These are phyloP conservation scores for Barnettozyma populi DNA, from an alignment of 805 yeast genomes.

Conservation along the genomic window DNA sequence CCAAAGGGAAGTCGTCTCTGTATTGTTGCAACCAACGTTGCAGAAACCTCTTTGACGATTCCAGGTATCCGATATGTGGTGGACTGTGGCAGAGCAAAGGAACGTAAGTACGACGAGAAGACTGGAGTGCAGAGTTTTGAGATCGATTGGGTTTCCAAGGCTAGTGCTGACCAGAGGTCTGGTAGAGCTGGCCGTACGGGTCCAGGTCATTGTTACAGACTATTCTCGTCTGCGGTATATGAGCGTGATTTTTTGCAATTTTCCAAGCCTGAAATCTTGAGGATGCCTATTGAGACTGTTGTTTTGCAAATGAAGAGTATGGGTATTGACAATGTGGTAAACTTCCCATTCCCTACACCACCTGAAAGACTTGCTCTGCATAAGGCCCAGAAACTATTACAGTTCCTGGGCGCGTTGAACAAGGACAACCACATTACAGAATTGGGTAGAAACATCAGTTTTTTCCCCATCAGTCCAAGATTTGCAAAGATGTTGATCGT, in stretches of 20 bases:
- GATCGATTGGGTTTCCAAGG: constrained; percentile 88
- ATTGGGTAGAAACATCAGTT: constrained; percentile 79
- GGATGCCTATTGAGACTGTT: constrained; percentile 97
- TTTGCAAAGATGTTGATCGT: constrained; percentile 85
- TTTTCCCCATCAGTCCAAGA: constrained; percentile 90
- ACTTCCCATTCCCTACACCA: constrained; percentile 96
- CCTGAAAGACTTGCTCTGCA: constrained; percentile 60
- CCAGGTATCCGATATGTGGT: constrained; percentile 94
- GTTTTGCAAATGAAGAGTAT: constrained; percentile 92
- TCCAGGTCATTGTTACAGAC: constrained; percentile 93
- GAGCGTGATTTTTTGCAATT: constrained; percentile 83
- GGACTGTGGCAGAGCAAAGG: constrained; percentile 92
- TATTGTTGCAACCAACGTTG: constrained; percentile 94
- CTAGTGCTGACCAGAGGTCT: constrained; percentile 90
- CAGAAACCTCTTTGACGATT: constrained; percentile 94
- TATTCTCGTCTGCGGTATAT: constrained; percentile 89
- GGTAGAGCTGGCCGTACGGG: constrained; percentile 99
- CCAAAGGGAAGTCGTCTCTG: constrained; percentile 85
- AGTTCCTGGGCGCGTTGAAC: constrained; percentile 71
- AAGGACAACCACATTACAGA: constrained; percentile 56
- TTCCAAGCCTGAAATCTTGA: constrained; percentile 79
- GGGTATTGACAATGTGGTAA: constrained; percentile 87
- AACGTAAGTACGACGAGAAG: constrained; percentile 71
- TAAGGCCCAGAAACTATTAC: constrained; percentile 63
- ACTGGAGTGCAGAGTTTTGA: constrained; percentile 92